Evolutionary conservation across 352 stramenopile species (phyloP).

Genomic region (Globisporangium yorkense): DNA sequence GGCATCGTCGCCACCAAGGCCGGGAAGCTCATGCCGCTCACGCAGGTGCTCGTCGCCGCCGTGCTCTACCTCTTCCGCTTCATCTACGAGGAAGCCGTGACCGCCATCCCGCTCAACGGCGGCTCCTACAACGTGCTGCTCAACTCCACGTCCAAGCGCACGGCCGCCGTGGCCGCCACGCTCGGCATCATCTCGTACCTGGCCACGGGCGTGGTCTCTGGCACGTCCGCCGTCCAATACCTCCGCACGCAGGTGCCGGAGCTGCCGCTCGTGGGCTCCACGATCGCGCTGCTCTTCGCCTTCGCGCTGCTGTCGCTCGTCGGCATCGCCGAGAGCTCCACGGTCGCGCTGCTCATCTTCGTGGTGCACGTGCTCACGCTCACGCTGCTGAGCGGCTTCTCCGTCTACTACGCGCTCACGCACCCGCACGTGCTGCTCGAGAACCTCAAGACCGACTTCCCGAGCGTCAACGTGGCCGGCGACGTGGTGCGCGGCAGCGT

Average conservation of each 20-base stretch:
- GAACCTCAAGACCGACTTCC: slow-evolving; percentile 55
- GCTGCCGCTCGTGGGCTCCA: slow-evolving; percentile 31
- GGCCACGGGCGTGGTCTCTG: slow-evolving; percentile 72
- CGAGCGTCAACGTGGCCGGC: slow-evolving; percentile 44
- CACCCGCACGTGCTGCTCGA: slow-evolving; percentile 49
- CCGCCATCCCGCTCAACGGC: slow-evolving; percentile 85
- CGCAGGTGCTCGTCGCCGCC: slow-evolving; percentile 60
- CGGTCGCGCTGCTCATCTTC: slow-evolving; percentile 82
- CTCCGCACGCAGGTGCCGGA: slow-evolving; percentile 51
- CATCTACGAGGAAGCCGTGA: slow-evolving; percentile 88
- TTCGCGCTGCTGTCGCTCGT: slow-evolving; percentile 68
- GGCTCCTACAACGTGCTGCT: slow-evolving; percentile 88
- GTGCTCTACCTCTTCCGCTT: slow-evolving; percentile 59
- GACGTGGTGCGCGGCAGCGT: slow-evolving; percentile 31
- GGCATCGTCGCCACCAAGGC: slow-evolving; percentile 34
- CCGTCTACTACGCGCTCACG: slow-evolving; percentile 45
- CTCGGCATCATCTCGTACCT: slow-evolving; percentile 88
- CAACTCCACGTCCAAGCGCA: slow-evolving; percentile 85
- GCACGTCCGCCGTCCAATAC: slow-evolving; percentile 72
- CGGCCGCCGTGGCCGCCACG: slow-evolving; percentile 74
- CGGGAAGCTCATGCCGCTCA: slow-evolving; percentile 75
- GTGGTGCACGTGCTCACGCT: slow-evolving; percentile 70
- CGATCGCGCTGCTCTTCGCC: slow-evolving; percentile 49
- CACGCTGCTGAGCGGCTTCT: slow-evolving; percentile 37
- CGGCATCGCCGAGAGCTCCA: slow-evolving; percentile 75